phyloP scores from a whole-genome alignment of 2,329 filamentous ascomycete species.

The Helotiales sp. region DNA sequence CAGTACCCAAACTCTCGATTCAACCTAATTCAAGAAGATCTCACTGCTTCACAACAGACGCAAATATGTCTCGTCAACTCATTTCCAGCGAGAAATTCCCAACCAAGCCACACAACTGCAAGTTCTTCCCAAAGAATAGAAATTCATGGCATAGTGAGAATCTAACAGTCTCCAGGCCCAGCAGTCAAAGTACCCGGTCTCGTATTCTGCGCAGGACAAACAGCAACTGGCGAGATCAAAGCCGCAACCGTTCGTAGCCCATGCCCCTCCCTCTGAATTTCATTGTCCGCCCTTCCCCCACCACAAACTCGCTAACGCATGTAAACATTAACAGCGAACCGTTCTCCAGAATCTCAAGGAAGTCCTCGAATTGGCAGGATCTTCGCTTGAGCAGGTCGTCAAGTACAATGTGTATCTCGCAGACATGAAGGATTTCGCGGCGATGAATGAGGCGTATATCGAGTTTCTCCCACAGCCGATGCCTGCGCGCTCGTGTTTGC shows the following conservation, averaged over 20 bases:
- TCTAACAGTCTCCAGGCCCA: slow-evolving; percentile 42
- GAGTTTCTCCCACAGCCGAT: slow-evolving; percentile 49
- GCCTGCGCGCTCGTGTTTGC: slow-evolving; percentile 50
- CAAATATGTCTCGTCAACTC: slow-evolving; percentile 52
- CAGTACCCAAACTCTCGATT: not conserved
- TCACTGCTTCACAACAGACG: slow-evolving; percentile 3
- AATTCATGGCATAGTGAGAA: no score
- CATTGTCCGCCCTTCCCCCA: not conserved
- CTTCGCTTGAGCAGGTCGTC: slow-evolving; percentile 40
- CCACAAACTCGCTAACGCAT: not conserved
- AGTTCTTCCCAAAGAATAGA: slow-evolving; percentile 24
- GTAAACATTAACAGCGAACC: slow-evolving; percentile 34
- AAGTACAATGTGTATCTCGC: slow-evolving; percentile 42
- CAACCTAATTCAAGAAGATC: not conserved
- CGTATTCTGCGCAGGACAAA: slow-evolving; percentile 54
- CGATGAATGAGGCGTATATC: slow-evolving; percentile 50
- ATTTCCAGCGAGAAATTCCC: slow-evolving; percentile 54
- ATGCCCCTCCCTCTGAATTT: no score
- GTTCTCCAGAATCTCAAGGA: slow-evolving; percentile 42
- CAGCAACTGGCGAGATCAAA: slow-evolving; percentile 55
- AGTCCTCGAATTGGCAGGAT: slow-evolving; percentile 40
- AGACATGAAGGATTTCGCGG: slow-evolving; percentile 41
- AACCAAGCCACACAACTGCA: slow-evolving; percentile 53
- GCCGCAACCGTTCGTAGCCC: slow-evolving; percentile 48
- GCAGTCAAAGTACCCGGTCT: slow-evolving; percentile 52